Base-by-base conservation (phyloP, 2,329 filamentous ascomycete species). In the Cordyceps militaris region DNA sequence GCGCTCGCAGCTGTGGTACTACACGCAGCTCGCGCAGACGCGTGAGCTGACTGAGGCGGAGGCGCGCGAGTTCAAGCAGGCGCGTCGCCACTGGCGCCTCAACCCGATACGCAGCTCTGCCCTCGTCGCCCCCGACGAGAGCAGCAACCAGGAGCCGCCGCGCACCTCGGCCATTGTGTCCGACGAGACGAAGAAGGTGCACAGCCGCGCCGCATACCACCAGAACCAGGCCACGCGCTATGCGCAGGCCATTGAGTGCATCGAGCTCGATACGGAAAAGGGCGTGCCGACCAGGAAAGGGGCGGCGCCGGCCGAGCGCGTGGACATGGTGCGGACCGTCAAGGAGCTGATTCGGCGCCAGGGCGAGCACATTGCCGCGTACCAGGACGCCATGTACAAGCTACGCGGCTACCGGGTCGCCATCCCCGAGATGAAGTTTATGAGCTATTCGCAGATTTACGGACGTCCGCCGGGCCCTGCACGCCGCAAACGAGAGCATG, bases 51-150 rank as follows among this genome's bases (percentile, higher is more conserved):
- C 70, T 21, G 44, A 61, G 14, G 67, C 70, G 50, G 71, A 73
- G 59, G 58, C 59, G 21, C 63, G 63, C 26, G 68, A 73, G 42
- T 73, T 71, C 47, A 72, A 72, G 58, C 65, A 66, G 56, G 71
- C 71, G 43, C 64, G 67, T 58, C 60, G 67, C 47, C 68, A 69
- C 47, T 68, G 67, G 64, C 59, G 65, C 42, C 63, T 71, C 26
- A 69, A 65, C 8, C 70, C 70, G 16, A 44, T 61, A 3, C 63
- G 65, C 47, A 71, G 61, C 36, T 16, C 24, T 4, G 49, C 50
- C 50, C 53, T 60, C 14, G 57, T 64, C 10, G 65, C 69, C 24
- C 55, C 63, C 4, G 53, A 64, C 14, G 56, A 63, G 28, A 63
- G 63, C 16, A 36, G 32, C 32, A 14, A 14, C 32, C 11, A 26